These are phyloP conservation scores for Argentina anserina DNA, from an alignment of 306 rosid genomes.

Conservation along the genomic window DNA sequence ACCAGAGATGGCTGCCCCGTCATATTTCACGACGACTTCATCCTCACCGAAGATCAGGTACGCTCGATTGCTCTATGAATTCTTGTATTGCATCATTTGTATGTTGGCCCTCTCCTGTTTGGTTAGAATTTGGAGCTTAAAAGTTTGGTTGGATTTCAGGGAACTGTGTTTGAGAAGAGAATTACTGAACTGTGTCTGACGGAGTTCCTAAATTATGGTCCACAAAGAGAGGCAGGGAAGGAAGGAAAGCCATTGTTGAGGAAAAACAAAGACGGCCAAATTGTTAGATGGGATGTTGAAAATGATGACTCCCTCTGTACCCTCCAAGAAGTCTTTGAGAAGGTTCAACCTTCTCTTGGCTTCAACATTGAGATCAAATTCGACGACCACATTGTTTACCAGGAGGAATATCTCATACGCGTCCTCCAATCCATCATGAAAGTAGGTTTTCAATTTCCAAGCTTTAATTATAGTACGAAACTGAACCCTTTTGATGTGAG, in stretches of 20 bases:
- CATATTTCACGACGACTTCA: constrained; percentile 52
- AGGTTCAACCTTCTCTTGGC: constrained; percentile 43
- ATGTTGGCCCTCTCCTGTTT: background rate
- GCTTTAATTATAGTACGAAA: background rate
- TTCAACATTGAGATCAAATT: constrained; percentile 55
- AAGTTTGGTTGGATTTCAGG: constrained; percentile 25
- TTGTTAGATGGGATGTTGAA: constrained; percentile 47
- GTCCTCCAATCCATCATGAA: constrained; percentile 34
- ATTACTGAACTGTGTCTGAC: constrained; percentile 40
- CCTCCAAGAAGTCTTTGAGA: constrained; percentile 43
- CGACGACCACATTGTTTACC: constrained; percentile 45
- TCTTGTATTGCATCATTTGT: background rate
- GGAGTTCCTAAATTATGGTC: constrained; percentile 49
- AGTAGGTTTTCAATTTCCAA: constrained; percentile 14
- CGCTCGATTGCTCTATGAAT: background rate
- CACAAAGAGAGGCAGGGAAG: constrained; percentile 36
- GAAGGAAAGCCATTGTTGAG: constrained; percentile 40
- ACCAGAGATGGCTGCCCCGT: constrained; percentile 50
- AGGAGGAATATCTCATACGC: constrained; percentile 27
- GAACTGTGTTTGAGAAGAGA: constrained; percentile 47
- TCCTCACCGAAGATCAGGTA: constrained; percentile 39
- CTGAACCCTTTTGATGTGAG: background rate
- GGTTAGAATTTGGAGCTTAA: background rate
- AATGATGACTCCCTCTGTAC: constrained; percentile 47
- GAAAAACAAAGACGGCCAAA: constrained; percentile 42